phyloP scores from a whole-genome alignment of 2,329 filamentous ascomycete species.

The Neocucurbitaria cava region DNA sequence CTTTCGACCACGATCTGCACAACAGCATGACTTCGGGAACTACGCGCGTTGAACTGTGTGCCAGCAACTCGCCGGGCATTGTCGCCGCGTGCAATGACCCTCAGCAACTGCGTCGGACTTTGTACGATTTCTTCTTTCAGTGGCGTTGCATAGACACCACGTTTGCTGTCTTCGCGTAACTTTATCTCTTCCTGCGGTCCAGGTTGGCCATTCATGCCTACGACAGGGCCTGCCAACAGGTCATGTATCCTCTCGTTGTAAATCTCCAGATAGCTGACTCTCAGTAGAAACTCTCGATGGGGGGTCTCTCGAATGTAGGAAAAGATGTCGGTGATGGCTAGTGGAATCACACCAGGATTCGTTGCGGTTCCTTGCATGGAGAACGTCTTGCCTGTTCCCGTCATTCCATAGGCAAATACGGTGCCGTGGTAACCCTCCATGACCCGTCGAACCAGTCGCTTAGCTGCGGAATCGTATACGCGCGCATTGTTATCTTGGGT shows the following conservation, averaged over 20 bases:
- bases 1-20: constrained; percentile 99
- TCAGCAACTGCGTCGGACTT: constrained; percentile 90
- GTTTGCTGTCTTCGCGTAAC: constrained; percentile 91
- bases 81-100: constrained; percentile 94
- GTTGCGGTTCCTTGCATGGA: constrained; percentile 98
- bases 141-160: constrained; percentile 94
- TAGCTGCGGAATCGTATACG: constrained; percentile 93
- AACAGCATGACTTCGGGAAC: constrained; percentile 96
- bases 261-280: constrained; percentile 97
- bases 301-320: constrained; percentile 98
- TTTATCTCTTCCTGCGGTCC: constrained; percentile 90
- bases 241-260: constrained; percentile 99
- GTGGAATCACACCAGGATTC: constrained; percentile 92
- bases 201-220: constrained; percentile 57
- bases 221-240: constrained; percentile 76
- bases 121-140: constrained; percentile 99
- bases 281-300: constrained; percentile 88
- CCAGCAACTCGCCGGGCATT: constrained; percentile 88
- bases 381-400: constrained; percentile 97
- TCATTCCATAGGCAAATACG: constrained; percentile 99
- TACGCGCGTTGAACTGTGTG: constrained; percentile 95
- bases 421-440: constrained; percentile 99
- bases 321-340: constrained; percentile 98
- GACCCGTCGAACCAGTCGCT: constrained; percentile 90
- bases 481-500: constrained; percentile 92